Evolutionary conservation across 306 rosid genomes (phyloP).

Genomic region (Vicia villosa): DNA sequence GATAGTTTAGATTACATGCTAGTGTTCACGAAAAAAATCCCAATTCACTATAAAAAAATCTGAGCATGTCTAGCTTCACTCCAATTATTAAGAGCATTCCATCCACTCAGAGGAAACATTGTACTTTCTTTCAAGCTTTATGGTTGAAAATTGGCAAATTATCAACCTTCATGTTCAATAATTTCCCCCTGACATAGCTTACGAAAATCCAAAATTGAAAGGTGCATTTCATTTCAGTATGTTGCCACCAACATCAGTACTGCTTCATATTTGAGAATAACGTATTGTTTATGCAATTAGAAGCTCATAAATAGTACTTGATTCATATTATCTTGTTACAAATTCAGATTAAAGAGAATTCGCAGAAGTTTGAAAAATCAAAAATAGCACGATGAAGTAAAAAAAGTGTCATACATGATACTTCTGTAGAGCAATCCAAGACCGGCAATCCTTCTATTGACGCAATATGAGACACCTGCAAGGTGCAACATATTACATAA

Average conservation of each 20-base stretch:
- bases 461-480: conserved; percentile 79
- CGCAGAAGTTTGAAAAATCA: conserved; percentile 6
- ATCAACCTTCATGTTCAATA: conserved; percentile 2
- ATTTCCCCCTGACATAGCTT: background rate
- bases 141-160: conserved; percentile 5
- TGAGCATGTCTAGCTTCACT: background rate
- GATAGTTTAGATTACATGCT: conserved; percentile 7
- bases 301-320: conserved; percentile 5
- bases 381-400: conserved; percentile 31
- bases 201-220: conserved; percentile 30
- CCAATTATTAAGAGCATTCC: background rate
- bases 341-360: conserved; percentile 14
- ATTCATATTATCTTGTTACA: background rate
- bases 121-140: conserved; percentile 26
- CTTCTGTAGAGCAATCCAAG: conserved; percentile 71
- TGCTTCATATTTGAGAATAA: conserved; percentile 12
- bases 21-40: background rate
- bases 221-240: conserved; percentile 16
- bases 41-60: background rate
- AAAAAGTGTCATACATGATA: conserved; percentile 64
- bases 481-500: conserved; percentile 31
- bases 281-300: conserved; percentile 1
- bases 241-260: conserved; percentile 21
- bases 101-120: background rate
- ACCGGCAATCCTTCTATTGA: conserved; percentile 74